Evolutionary conservation across 805 yeast species (phyloP).

Genomic region (Tetrapisispora phaffii): DNA sequence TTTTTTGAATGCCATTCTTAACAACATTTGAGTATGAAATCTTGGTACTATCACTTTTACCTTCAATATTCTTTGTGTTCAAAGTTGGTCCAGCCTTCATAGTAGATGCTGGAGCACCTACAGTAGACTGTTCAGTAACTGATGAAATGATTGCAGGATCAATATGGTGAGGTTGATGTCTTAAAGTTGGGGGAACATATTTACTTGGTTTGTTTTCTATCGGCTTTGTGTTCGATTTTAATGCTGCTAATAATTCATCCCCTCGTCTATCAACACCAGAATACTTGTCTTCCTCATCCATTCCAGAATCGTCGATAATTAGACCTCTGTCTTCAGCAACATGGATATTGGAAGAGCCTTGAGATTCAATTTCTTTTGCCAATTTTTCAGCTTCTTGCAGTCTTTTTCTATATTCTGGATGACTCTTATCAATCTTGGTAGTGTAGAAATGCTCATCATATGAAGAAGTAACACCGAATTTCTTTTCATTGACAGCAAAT

Average conservation of each 20-base stretch:
- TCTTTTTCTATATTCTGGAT: conserved; percentile 62
- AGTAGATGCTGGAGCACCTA: neutral
- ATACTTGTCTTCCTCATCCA: conserved; percentile 93
- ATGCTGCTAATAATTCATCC: conserved; percentile 27
- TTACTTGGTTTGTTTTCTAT: conserved; percentile 26
- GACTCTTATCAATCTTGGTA: conserved; percentile 57
- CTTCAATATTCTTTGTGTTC: neutral
- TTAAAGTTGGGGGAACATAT: conserved; percentile 28
- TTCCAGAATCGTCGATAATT: conserved; percentile 65
- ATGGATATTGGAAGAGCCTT: conserved; percentile 57
- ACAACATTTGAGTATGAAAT: neutral
- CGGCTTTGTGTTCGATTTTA: conserved; percentile 25
- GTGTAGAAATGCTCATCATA: conserved; percentile 82
- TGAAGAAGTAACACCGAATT: conserved; percentile 79
- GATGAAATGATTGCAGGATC: conserved; percentile 31
- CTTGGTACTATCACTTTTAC: too few relatives aligned
- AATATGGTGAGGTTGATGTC: conserved; percentile 27
- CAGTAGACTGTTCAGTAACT: conserved; percentile 8
- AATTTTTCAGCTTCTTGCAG: conserved; percentile 62
- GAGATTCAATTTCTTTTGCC: conserved; percentile 76
- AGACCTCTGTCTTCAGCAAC: conserved; percentile 87
- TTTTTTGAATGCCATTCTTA: neutral
- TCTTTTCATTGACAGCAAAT: conserved; percentile 79
- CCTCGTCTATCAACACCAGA: conserved; percentile 72
- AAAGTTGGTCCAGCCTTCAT: neutral